Conservation (phyloP, 352 stramenopile genomes). For the Globisporangium irregulare region DNA sequence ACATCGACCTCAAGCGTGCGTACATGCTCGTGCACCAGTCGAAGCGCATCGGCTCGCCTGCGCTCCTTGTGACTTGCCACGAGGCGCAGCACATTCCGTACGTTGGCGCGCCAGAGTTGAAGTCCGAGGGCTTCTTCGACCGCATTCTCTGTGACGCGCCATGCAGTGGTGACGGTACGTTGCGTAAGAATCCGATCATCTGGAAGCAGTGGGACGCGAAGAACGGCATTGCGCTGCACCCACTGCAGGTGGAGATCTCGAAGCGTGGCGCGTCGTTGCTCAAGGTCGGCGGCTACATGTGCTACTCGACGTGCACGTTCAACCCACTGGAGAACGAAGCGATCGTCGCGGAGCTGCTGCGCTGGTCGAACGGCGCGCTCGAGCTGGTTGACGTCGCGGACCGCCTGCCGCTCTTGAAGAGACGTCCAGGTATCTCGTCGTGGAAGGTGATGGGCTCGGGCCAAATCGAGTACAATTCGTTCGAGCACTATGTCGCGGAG, state of each 20-base stretch:
- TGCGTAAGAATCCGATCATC: slow-evolving; percentile 97
- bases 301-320: slow-evolving; percentile 97
- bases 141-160: slow-evolving; percentile 98
- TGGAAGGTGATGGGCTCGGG: slow-evolving; percentile 94
- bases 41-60: slow-evolving; percentile 94
- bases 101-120: slow-evolving; percentile 58
- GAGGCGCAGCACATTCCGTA: slow-evolving; percentile 96
- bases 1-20: slow-evolving; percentile 95
- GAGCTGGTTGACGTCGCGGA: slow-evolving; percentile 90
- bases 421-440: slow-evolving; percentile 78
- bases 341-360: slow-evolving; percentile 96
- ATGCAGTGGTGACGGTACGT: slow-evolving; percentile 97
- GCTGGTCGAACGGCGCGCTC: slow-evolving; percentile 85
- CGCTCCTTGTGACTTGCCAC: slow-evolving; percentile 94
- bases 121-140: slow-evolving; percentile 92
- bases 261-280: slow-evolving; percentile 90
- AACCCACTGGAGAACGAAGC: slow-evolving; percentile 99
- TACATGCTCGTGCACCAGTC: slow-evolving; percentile 98
- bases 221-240: slow-evolving; percentile 91
- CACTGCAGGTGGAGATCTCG: slow-evolving; percentile 95
- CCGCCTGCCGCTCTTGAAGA: slow-evolving; percentile 79
- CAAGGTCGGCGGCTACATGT: slow-evolving; percentile 92
- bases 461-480: slow-evolving; percentile 74
- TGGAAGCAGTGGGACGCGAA: slow-evolving; percentile 94
- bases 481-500: slow-evolving; percentile 57